These are phyloP conservation scores for Vitis hybrid DNA, from an alignment of 177 flowering plant genomes.

Conservation along the genomic window DNA sequence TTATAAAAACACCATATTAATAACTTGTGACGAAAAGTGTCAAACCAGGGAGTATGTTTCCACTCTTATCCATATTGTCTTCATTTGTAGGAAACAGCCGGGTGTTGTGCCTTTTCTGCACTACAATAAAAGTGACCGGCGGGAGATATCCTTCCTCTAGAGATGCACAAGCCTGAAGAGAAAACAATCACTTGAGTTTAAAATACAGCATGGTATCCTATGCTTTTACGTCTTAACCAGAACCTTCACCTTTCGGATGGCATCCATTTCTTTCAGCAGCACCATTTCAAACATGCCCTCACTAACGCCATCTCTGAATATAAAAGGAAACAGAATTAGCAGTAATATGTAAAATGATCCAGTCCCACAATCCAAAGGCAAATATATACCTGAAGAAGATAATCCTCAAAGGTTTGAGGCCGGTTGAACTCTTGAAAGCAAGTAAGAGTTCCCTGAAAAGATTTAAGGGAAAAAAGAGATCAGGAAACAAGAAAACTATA, in stretches of 20 bases:
- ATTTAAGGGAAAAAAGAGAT: not conserved
- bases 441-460: conserved; percentile 58
- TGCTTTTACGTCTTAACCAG: too few relatives aligned
- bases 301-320: conserved; percentile 91
- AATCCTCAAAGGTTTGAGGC: conserved; percentile 61
- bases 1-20: too few relatives aligned
- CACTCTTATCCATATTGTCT: conserved; percentile 56
- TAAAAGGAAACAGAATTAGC: not conserved
- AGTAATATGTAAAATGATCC: too few relatives aligned
- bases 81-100: conserved; percentile 62
- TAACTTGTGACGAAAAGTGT: not conserved
- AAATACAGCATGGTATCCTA: not conserved
- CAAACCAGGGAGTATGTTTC: conserved; percentile 75
- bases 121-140: conserved; percentile 79
- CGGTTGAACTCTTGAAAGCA: conserved; percentile 47
- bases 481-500: not conserved
- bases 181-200: not conserved
- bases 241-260: conserved; percentile 60
- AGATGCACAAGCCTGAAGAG: conserved; percentile 70
- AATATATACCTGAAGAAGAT: conserved; percentile 69
- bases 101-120: conserved; percentile 89
- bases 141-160: conserved; percentile 65
- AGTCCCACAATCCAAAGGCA: not conserved
- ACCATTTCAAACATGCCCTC: conserved; percentile 88
- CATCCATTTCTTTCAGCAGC: conserved; percentile 64